These are phyloP conservation scores for Luffa aegyptiaca DNA, from an alignment of 306 rosid genomes.

Conservation along the genomic window DNA sequence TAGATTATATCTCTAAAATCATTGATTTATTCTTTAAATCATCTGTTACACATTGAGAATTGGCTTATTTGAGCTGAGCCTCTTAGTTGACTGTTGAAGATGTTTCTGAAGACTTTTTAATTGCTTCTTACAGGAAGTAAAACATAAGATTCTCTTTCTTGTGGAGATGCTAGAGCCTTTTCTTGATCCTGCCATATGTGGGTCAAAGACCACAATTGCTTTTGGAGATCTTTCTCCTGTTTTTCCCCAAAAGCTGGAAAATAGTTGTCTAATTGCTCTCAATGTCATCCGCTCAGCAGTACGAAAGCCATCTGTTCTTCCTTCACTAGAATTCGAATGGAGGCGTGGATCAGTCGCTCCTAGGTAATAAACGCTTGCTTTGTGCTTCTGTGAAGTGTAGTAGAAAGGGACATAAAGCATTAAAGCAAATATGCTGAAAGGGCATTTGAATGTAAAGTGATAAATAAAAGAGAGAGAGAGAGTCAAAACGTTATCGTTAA, in stretches of 20 bases:
- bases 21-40: neutral
- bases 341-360: conserved; percentile 78
- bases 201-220: conserved; percentile 57
- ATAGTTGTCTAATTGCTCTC: conserved; percentile 51
- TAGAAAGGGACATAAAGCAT: neutral
- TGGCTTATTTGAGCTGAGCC: conserved; percentile 2
- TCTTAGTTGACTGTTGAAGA: conserved; percentile 9
- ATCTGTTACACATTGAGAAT: neutral
- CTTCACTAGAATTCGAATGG: conserved; percentile 92
- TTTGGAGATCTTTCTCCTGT: conserved; percentile 67
- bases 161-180: conserved; percentile 92
- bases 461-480: neutral
- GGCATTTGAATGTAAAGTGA: neutral
- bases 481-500: neutral
- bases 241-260: conserved; percentile 62
- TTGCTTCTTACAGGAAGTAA: conserved; percentile 56
- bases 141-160: conserved; percentile 77
- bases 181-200: conserved; percentile 78
- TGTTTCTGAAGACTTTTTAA: neutral
- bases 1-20: neutral
- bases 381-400: neutral
- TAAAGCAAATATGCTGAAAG: neutral
- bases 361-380: conserved; percentile 39
- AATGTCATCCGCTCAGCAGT: conserved; percentile 80
- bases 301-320: conserved; percentile 68